Evolutionary conservation across 768 basidiomycete species (phyloP).

Genomic region (Cyclocybe aegerita): DNA sequence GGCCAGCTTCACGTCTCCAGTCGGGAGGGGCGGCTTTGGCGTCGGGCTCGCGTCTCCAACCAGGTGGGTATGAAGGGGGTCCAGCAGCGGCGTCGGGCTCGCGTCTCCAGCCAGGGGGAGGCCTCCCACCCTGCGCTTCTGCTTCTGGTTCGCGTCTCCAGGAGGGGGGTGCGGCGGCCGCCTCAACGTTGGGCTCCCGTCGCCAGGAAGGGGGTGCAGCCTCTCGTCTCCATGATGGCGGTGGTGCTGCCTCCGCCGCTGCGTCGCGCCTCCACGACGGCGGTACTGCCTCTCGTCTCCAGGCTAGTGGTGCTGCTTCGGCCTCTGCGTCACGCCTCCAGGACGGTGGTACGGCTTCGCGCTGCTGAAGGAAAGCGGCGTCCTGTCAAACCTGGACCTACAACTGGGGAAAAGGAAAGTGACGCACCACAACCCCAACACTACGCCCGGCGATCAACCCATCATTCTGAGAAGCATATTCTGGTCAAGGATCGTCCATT

Average conservation of each 20-base stretch:
- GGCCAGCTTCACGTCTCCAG: slow-evolving; percentile 5
- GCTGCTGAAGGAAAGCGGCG: background rate
- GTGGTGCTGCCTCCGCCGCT: background rate
- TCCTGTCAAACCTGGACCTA: background rate
- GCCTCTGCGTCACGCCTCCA: slow-evolving; percentile 10
- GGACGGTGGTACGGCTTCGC: slow-evolving; percentile 1
- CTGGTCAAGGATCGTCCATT: background rate
- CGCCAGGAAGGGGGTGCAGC: slow-evolving; percentile 3
- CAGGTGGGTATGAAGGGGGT: background rate
- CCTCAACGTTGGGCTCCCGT: slow-evolving; percentile 8
- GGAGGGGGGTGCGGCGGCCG: slow-evolving; percentile 2
- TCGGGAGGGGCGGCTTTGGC: background rate
- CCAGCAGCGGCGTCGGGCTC: slow-evolving; percentile 12
- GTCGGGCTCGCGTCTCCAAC: background rate
- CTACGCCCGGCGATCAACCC: slow-evolving; percentile 10
- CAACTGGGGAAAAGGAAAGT: background rate
- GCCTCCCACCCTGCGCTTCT: slow-evolving; percentile 8
- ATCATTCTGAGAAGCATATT: slow-evolving; percentile 12
- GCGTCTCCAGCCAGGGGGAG: slow-evolving; percentile 14
- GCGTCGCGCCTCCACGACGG: slow-evolving; percentile 10
- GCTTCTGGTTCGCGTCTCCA: slow-evolving; percentile 18
- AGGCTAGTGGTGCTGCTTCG: background rate
- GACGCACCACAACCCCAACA: slow-evolving; percentile 16
- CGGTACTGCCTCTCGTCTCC: slow-evolving; percentile 9
- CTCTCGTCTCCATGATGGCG: slow-evolving; percentile 14